Evolutionary conservation across 1,284 basidiomycete species (phyloP), one percentile per base, ranked within the genome.

Genomic region (Tetrapyrgos nigripes): DNA sequence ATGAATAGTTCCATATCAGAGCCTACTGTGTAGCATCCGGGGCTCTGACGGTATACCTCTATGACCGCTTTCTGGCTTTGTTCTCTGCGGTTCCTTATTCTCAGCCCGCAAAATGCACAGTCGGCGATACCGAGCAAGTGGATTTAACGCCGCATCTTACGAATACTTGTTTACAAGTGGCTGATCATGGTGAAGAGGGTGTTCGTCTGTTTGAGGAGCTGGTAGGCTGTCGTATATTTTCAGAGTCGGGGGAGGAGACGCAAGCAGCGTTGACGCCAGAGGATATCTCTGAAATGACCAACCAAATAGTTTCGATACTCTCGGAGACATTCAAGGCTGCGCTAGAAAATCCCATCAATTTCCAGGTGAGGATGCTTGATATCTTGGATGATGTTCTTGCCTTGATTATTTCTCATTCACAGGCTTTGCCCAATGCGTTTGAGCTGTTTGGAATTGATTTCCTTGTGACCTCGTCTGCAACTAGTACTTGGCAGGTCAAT

Each of bases 401-500:
- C 8, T 19, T 44, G 8, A 27, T 27, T 27, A 19, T n/a, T 10
- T 11, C 23, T 21, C 27, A 31, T 44, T 9, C 64, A 49, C 70
- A 97, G 91, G 83, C 92, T 1, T 74, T 95, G 55, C 92, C 94
- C 0, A 98, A 98, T 69, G 93, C 93, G 0, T 99, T 98, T 69
- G 97, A 99, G 73, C 85, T 99, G 11, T 98, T 92, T 69, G 97
- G 97, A 0, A 85, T 94, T 10, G 97, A 99, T 72, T 90, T 99
- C 62, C 76, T 99, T 14, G 84, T 98, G 28, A 86, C 87, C 5
- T 63, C 43, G 9, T 57, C 23, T 10, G 28, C 58, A 24, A 33
- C 62, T 14, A 37, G 58, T 1, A 58, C 65, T 11, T 84, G 92
- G 58, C 82, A 85, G 62, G 88, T 94, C 2, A 89, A 91, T 59